These are phyloP conservation scores for Didymella segeticola DNA, from an alignment of 2,329 filamentous ascomycete species.

Conservation along the genomic window DNA sequence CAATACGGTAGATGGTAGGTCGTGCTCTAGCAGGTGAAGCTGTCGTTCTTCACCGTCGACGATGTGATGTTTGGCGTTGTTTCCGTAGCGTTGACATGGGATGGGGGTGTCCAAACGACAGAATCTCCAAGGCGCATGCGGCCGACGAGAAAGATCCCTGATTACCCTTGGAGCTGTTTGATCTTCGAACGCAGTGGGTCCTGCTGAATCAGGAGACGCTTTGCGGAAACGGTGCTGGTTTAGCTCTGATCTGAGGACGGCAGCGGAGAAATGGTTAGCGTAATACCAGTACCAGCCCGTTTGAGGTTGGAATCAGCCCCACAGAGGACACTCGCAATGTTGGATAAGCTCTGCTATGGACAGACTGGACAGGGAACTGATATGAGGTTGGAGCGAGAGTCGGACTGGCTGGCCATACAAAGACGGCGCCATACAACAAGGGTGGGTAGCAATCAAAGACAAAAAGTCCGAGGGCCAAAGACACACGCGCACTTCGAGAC, in stretches of 20 bases:
- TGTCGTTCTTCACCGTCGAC: conserved; percentile 5
- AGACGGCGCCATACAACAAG: conserved; percentile 13
- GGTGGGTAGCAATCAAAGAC: conserved; percentile 25
- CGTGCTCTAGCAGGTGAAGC: conserved; percentile 7
- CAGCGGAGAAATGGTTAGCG: conserved; percentile 41
- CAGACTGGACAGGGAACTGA: conserved; percentile 21
- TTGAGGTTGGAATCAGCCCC: conserved; percentile 37
- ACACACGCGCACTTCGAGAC: conserved; percentile 20
- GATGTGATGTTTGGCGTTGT: conserved; percentile 21
- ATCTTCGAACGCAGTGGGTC: conserved; percentile 34
- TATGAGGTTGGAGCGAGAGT: conserved; percentile 6
- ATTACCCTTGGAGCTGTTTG: conserved; percentile 31
- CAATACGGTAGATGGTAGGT: conserved; percentile 2
- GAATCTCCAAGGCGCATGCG: conserved; percentile 29
- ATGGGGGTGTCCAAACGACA: conserved; percentile 24
- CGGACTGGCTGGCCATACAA: conserved; percentile 22
- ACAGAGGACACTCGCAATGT: conserved; percentile 43
- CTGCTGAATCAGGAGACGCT: conserved; percentile 40
- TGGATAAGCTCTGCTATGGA: conserved; percentile 31
- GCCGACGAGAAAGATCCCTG: conserved; percentile 33
- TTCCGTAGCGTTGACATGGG: conserved; percentile 34
- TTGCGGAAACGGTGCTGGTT: conserved; percentile 43
- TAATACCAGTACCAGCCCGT: conserved; percentile 32
- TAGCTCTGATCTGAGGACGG: conserved; percentile 42
- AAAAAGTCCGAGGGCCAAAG: conserved; percentile 24